These are phyloP conservation scores for Aspergillus coremiiformis DNA, from an alignment of 495 filamentous ascomycete genomes.

Conservation along the genomic window DNA sequence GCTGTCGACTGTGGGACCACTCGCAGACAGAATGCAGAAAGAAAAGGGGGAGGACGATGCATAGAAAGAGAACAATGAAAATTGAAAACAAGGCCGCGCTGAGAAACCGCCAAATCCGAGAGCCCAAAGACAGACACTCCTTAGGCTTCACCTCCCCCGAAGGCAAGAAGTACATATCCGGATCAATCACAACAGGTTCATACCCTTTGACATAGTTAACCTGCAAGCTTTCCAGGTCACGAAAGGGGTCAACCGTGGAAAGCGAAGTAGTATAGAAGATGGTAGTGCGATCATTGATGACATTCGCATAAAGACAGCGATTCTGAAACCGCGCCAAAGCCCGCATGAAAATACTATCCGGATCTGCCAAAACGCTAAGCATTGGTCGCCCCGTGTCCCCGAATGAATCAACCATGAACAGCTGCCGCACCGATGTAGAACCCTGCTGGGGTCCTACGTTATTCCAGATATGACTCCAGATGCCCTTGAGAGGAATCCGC, in stretches of 20 bases:
- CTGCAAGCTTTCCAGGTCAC: conserved; percentile 52
- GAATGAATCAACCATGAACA: conserved; percentile 83
- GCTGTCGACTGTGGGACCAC: conserved; percentile 57
- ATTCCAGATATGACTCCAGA: conserved; percentile 66
- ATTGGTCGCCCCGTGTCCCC: conserved; percentile 72
- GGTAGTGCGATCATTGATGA: conserved; percentile 73
- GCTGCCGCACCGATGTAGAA: conserved; percentile 73
- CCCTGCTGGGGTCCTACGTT: conserved; percentile 67
- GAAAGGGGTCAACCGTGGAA: conserved; percentile 65
- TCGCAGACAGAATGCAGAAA: conserved; percentile 70
- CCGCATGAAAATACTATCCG: conserved; percentile 75
- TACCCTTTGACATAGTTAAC: conserved; percentile 70
- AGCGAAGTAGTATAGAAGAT: conserved; percentile 77
- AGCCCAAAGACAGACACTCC: conserved; percentile 25
- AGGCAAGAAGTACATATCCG: conserved; percentile 50
- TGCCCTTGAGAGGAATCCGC: conserved; percentile 62
- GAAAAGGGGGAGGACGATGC: conserved; percentile 61
- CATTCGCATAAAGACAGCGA: conserved; percentile 72
- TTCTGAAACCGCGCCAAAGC: conserved; percentile 68
- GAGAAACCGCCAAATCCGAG: conserved; percentile 25
- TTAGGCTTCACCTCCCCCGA: conserved; percentile 20
- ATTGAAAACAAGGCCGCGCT: conserved; percentile 49
- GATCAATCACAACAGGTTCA: conserved; percentile 68
- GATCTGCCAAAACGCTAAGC: conserved; percentile 74
- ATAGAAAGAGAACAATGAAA: conserved; percentile 57